Evolutionary conservation across 2,329 filamentous ascomycete genomes (phyloP), one percentile per base, ranked within the genome.

Genomic region (Lachnellula hyalina): DNA sequence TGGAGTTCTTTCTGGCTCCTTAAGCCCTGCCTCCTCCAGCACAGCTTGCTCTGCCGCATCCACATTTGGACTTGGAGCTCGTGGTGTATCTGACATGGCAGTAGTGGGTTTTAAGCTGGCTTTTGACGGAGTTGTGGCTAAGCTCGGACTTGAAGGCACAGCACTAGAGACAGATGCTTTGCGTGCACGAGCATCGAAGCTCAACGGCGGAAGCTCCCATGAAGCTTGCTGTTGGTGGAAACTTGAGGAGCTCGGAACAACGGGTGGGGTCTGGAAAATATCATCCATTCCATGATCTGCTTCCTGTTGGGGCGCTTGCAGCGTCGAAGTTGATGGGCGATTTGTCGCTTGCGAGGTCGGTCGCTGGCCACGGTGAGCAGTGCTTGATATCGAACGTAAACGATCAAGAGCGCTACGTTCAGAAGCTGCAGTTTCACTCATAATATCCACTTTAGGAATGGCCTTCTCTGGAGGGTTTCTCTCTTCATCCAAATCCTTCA

Each of bases 401-500:
- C 51, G 65, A 62, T 14, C 66, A 60, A 51, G 65, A 62, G 52
- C 66, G 61, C 64, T 69, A 69, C 46, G 65, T 56, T 65, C 70
- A 7, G 62, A 60, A 7, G 60, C 36, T 9, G 60, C 57, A 5
- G 58, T 61, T 38, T 64, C 63, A 9, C 25, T 52, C 5, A 36
- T 49, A 19, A 53, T 11, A 9, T 66, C 65, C 2, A 28, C 21
- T 32, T 52, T 56, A 25, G 51, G 49, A 28, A 35, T 34, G 7
- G 19, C 38, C 17, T 42, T 49, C 6, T 60, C 59, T 5, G 70
- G 68, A 11, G 41, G 41, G 41, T 67, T 68, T 35, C 58, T 66
- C 65, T 96, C 92, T 62, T 96, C 90, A 52, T 93, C 87, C 8
- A 97, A 75, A 68, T 99, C 94, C 71, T 91, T 80, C 5, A 84